phyloP scores from a whole-genome alignment of 805 yeast genomes.

The Candida mattraensis region DNA sequence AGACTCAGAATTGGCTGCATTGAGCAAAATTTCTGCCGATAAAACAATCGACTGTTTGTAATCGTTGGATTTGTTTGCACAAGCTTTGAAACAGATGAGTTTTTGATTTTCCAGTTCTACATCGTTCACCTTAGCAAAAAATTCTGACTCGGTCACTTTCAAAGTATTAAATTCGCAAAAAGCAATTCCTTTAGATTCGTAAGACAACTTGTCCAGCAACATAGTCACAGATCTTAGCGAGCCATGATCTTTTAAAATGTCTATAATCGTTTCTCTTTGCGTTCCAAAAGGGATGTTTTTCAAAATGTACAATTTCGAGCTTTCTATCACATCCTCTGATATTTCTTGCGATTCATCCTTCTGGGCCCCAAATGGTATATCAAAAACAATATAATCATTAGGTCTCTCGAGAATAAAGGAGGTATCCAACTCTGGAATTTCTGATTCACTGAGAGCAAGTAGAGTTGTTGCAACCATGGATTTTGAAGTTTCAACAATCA shows the following conservation, averaged over 20 bases:
- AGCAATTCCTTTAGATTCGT: constrained; percentile 56
- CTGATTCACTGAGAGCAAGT: constrained; percentile 41
- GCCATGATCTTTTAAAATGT: constrained; percentile 42
- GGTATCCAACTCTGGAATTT: constrained; percentile 33
- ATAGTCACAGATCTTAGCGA: constrained; percentile 41
- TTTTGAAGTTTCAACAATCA: constrained; percentile 53
- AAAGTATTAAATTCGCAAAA: constrained; percentile 45
- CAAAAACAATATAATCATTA: constrained; percentile 37
- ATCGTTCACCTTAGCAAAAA: constrained; percentile 35
- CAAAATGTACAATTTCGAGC: constrained; percentile 27
- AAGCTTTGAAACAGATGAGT: constrained; percentile 39
- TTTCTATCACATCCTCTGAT: constrained; percentile 41
- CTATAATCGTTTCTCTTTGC: constrained; percentile 43
- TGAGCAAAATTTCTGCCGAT: constrained; percentile 22
- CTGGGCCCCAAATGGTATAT: constrained; percentile 47
- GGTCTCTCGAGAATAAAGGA: constrained; percentile 43
- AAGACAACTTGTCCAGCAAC: constrained; percentile 47
- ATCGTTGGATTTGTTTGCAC: constrained; percentile 30
- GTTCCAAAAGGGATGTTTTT: constrained; percentile 43
- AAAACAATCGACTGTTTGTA: constrained; percentile 25
- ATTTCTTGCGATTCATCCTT: constrained; percentile 47
- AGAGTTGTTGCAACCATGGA: constrained; percentile 56
- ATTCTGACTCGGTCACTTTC: constrained; percentile 21
- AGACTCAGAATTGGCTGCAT: constrained; percentile 10
- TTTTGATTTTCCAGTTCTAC: constrained; percentile 37